Percentiles rank a stretch among this genome's conserved stretches.
These are phyloP conservation scores for Pythium myriotylum DNA, from an alignment of 352 stramenopile genomes.

Conservation along the genomic window DNA sequence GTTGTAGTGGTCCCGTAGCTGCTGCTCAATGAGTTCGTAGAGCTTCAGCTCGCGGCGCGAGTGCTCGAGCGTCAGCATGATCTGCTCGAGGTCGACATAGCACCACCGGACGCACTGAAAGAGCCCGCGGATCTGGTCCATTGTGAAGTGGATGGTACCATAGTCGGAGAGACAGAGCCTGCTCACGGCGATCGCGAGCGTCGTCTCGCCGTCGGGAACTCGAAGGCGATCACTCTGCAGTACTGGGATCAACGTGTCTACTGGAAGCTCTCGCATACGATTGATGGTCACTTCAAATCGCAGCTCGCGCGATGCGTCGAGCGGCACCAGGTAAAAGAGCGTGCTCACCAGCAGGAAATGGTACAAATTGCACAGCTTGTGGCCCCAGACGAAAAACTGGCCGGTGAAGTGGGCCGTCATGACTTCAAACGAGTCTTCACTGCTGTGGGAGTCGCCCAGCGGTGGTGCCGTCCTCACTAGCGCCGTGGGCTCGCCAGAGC, in stretches of 20 bases:
- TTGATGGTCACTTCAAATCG: conserved; percentile 1
- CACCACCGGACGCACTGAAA: conserved; percentile 72
- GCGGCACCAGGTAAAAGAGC: conserved; percentile 59
- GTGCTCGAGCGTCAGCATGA: conserved; percentile 47
- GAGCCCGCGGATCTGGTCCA: conserved; percentile 47
- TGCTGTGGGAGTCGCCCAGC: background rate
- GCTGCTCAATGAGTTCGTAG: conserved; percentile 57
- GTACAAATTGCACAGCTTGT: conserved; percentile 66
- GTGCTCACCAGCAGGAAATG: conserved; percentile 66
- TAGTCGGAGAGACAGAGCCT: conserved; percentile 33
- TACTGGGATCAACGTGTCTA: conserved; percentile 62
- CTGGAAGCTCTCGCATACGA: conserved; percentile 35
- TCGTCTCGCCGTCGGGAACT: conserved; percentile 56
- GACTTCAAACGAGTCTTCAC: conserved; percentile 23
- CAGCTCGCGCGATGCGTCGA: conserved; percentile 19
- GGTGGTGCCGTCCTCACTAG: background rate
- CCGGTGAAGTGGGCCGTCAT: conserved; percentile 32
- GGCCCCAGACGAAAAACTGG: conserved; percentile 55
- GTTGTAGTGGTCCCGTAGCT: conserved; percentile 22
- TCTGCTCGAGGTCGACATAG: conserved; percentile 59
- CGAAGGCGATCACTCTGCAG: conserved; percentile 64
- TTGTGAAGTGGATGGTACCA: conserved; percentile 18
- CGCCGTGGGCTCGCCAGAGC: background rate
- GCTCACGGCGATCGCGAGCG: conserved; percentile 45
- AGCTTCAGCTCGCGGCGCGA: conserved; percentile 48